Percentiles rank a stretch among this genome's conserved stretches.
phyloP scores from a whole-genome alignment of 2,329 filamentous ascomycete genomes.

The Aureobasidium sp. region DNA sequence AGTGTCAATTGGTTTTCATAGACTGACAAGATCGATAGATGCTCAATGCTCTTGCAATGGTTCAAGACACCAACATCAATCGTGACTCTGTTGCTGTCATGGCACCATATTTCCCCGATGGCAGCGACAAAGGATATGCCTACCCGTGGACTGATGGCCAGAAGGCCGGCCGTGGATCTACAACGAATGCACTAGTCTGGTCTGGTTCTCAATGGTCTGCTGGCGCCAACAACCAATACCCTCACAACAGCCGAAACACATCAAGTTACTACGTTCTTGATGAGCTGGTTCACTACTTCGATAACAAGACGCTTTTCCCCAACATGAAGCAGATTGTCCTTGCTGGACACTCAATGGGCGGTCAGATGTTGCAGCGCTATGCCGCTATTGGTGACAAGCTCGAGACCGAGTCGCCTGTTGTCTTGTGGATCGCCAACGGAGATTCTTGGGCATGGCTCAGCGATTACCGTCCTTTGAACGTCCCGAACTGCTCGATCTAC shows the following conservation, averaged over 20 bases:
- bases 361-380: constrained; percentile 28
- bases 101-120: constrained; percentile 28
- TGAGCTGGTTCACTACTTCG: constrained; percentile 28
- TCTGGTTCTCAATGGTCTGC: constrained; percentile 26
- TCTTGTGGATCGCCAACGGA: constrained; percentile 27
- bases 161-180: constrained; percentile 22
- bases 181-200: constrained; percentile 28
- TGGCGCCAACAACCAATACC: constrained; percentile 28
- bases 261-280: constrained; percentile 27
- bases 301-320: constrained; percentile 25
- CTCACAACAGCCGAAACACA: constrained; percentile 20
- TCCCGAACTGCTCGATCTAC: constrained; percentile 23
- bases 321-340: constrained; percentile 30
- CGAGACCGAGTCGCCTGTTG: constrained; percentile 21
- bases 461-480: constrained; percentile 22
- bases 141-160: constrained; percentile 25
- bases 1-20: neutral
- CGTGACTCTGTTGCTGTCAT: constrained; percentile 24
- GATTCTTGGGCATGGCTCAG: constrained; percentile 28
- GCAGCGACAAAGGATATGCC: constrained; percentile 25
- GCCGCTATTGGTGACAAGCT: constrained; percentile 24
- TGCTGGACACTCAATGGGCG: constrained; percentile 29
- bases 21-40: constrained; percentile 15
- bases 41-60: constrained; percentile 24
- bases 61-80: constrained; percentile 22